phyloP scores from a whole-genome alignment of 2,329 filamentous ascomycete genomes.

The Colletotrichum spaethianum region DNA sequence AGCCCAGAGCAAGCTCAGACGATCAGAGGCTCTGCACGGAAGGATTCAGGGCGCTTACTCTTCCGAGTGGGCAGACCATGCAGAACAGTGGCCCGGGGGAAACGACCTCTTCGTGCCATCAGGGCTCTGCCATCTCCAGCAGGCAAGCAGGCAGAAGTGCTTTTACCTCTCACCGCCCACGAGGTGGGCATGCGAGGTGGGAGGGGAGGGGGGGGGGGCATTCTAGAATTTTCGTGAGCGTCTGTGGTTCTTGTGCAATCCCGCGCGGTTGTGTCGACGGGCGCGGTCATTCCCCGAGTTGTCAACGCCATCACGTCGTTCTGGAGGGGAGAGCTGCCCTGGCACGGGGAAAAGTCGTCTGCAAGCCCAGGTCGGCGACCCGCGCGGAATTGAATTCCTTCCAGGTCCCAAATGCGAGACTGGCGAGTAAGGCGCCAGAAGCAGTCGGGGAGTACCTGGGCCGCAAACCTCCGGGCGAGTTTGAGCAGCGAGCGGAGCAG shows the following conservation, averaged over 20 bases:
- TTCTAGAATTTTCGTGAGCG: slow-evolving; percentile 33
- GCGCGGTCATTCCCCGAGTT: not conserved
- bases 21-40: not conserved
- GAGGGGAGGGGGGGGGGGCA: not conserved
- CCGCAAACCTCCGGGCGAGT: not conserved
- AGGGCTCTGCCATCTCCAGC: not conserved
- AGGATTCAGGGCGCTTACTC: not conserved
- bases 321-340: too few relatives aligned
- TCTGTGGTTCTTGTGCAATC: too few relatives aligned
- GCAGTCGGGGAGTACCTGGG: not conserved
- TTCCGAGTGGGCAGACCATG: not conserved
- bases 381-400: not conserved
- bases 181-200: not conserved
- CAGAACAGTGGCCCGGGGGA: not conserved
- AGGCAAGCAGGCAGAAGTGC: not conserved
- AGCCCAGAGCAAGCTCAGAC: not conserved
- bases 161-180: slow-evolving; percentile 11
- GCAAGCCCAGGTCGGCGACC: not conserved
- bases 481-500: not conserved
- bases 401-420: not conserved
- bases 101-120: not conserved
- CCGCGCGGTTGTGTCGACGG: not conserved
- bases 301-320: not conserved
- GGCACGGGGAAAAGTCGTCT: not conserved
- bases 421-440: slow-evolving; percentile 2